Conservation (phyloP, 306 rosid genomes). For the Trichosanthes cucumerina region DNA sequence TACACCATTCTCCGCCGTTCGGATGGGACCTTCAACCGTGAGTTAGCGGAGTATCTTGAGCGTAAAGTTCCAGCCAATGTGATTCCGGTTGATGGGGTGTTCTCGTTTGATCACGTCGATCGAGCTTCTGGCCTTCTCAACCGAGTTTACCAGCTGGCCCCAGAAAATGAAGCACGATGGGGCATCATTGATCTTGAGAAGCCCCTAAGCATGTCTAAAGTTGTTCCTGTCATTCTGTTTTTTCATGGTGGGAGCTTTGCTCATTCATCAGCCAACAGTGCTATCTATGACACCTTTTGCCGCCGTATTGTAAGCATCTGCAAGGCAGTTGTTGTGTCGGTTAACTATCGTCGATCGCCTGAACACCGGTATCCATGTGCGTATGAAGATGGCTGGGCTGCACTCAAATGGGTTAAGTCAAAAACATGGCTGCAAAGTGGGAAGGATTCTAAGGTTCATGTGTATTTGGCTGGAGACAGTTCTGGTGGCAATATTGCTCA, state of each 20-base stretch:
- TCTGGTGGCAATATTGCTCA: slow-evolving; percentile 67
- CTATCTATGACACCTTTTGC: slow-evolving; percentile 65
- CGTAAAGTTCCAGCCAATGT: slow-evolving; percentile 52
- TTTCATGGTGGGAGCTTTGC: slow-evolving; percentile 78
- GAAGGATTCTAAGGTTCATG: slow-evolving; percentile 54
- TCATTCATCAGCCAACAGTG: slow-evolving; percentile 69
- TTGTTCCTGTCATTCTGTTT: slow-evolving; percentile 58
- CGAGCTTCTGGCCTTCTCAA: slow-evolving; percentile 45
- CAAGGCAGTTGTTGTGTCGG: slow-evolving; percentile 62
- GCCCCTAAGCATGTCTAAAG: slow-evolving; percentile 44
- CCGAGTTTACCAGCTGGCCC: slow-evolving; percentile 45
- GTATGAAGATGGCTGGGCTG: slow-evolving; percentile 63
- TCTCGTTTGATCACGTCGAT: slow-evolving; percentile 64
- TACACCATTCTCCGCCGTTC: slow-evolving; percentile 59
- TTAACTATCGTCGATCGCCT: slow-evolving; percentile 54
- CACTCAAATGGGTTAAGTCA: slow-evolving; percentile 61
- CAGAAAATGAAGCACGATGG: slow-evolving; percentile 27
- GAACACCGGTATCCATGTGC: slow-evolving; percentile 59
- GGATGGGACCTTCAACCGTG: slow-evolving; percentile 62
- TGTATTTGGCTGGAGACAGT: slow-evolving; percentile 61
- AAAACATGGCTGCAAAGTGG: slow-evolving; percentile 67
- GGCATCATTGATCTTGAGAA: slow-evolving; percentile 46
- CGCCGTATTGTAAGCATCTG: slow-evolving; percentile 50
- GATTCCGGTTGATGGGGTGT: slow-evolving; percentile 63
- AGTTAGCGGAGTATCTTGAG: slow-evolving; percentile 55